Base-by-base conservation (phyloP, 371 early-diverging fungal species). In the Saksenaea oblongispora region DNA sequence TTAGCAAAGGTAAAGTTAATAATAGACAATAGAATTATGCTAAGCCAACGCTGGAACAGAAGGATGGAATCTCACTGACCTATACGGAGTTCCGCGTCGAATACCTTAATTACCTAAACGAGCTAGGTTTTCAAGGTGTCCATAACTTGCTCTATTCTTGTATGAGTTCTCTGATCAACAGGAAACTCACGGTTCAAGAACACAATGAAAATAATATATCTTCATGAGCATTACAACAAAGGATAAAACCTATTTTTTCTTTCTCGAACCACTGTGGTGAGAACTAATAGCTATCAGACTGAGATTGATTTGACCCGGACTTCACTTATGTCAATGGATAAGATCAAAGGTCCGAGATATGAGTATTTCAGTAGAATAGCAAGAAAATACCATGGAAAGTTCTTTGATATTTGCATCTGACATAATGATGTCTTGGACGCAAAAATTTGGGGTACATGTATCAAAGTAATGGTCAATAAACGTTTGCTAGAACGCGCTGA, bases 11-110 rank as follows among this genome's bases (percentile, higher is more conserved):
- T 83, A 79, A 64, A 44, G 31, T n/a, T 14, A 37, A 42, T n/a
- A 28, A 39, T 11, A 27, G 11, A 41, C 24, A 27, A 0, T 22
- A 7, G 42, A 3, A 28, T 54, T 15, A 17, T 11, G 2, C 10
- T 41, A 31, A 54, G 15, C 11, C 26, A 4, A 51, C 42, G 56
- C n/a, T 13, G 42, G 26, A 54, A 22, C 61, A 78, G 68, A 64
- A 66, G 13, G 78, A 78, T n/a, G 83, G 82, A 1, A 37, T 79
- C 18, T 28, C 67, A 5, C 62, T 84, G 3, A 53, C 70, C 5
- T 84, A 73, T 66, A 70, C 64, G 9, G 84, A 84, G 9, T 87
- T 78, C 59, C 72, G 85, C 8, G 69, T 82, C 13, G 68, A 74
- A 51, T 82, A 79, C 54, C 69, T 87, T 27, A 79, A 81, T 37